Conservation (phyloP, 768 basidiomycete genomes). For the Lactarius trivialis region DNA sequence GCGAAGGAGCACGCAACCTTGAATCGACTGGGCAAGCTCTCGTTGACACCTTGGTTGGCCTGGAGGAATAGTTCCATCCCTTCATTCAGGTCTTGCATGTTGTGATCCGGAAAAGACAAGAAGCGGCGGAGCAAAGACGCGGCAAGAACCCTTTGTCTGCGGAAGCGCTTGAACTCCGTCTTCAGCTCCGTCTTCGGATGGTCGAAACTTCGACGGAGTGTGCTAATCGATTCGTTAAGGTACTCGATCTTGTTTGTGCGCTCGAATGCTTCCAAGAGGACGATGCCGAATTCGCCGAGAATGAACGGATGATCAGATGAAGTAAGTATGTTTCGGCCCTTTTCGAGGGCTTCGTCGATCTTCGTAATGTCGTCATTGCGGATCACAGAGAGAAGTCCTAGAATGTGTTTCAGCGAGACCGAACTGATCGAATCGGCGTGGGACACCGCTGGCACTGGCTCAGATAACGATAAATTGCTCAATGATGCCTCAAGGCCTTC, state of each 20-base stretch:
- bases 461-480: no score
- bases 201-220: neutral
- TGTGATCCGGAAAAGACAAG: neutral
- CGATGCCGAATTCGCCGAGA: neutral
- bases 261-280: neutral
- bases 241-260: no score
- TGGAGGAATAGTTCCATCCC: neutral
- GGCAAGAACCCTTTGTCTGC: rapidly evolving
- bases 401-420: rapidly evolving
- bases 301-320: neutral
- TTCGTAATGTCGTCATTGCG: neutral
- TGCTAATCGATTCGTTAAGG: neutral
- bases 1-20: neutral
- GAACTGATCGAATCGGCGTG: no score
- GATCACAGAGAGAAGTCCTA: neutral
- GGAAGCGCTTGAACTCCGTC: neutral
- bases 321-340: neutral
- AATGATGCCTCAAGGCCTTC: no score
- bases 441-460: no score
- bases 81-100: neutral
- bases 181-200: no score
- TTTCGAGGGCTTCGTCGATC: neutral
- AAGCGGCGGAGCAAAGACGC: neutral
- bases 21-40: neutral
- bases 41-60: neutral